Percentiles rank a stretch among this genome's conserved stretches.
phyloP scores from a whole-genome alignment of 352 stramenopile genomes.

The Globisporangium lucens region DNA sequence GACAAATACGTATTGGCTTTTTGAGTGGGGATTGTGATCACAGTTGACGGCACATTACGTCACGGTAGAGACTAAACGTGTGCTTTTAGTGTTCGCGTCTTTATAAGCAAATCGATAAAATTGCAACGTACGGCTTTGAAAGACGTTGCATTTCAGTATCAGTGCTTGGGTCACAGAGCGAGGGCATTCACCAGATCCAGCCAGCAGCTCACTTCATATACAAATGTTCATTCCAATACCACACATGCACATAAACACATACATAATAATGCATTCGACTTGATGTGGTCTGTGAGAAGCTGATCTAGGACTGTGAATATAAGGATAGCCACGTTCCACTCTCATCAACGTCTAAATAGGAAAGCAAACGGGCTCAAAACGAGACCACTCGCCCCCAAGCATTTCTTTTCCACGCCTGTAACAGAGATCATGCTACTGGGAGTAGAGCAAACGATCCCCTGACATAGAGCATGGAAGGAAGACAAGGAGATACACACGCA shows the following conservation, averaged over 20 bases:
- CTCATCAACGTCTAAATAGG: slow-evolving; percentile 71
- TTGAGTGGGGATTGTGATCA: slow-evolving; percentile 45
- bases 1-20: neutral
- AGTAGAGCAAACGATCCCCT: slow-evolving; percentile 70
- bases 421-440: slow-evolving; percentile 73
- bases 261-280: slow-evolving; percentile 4
- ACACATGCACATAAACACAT: slow-evolving; percentile 5
- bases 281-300: slow-evolving; percentile 51
- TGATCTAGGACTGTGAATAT: slow-evolving; percentile 63
- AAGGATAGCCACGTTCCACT: slow-evolving; percentile 50
- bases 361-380: slow-evolving; percentile 65
- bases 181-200: neutral
- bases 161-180: slow-evolving; percentile 31
- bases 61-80: slow-evolving; percentile 70
- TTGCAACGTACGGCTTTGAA: slow-evolving; percentile 47
- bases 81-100: slow-evolving; percentile 85
- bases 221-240: slow-evolving; percentile 5
- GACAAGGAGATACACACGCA: slow-evolving; percentile 13
- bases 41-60: slow-evolving; percentile 86
- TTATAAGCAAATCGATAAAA: slow-evolving; percentile 85
- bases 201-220: neutral
- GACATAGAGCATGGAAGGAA: slow-evolving; percentile 69
- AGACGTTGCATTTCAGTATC: slow-evolving; percentile 77
- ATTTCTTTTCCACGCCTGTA: slow-evolving; percentile 81
- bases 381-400: slow-evolving; percentile 53